These are phyloP conservation scores for Cladophialophora chaetospira DNA, from an alignment of 2,329 filamentous ascomycete species.

Conservation along the genomic window DNA sequence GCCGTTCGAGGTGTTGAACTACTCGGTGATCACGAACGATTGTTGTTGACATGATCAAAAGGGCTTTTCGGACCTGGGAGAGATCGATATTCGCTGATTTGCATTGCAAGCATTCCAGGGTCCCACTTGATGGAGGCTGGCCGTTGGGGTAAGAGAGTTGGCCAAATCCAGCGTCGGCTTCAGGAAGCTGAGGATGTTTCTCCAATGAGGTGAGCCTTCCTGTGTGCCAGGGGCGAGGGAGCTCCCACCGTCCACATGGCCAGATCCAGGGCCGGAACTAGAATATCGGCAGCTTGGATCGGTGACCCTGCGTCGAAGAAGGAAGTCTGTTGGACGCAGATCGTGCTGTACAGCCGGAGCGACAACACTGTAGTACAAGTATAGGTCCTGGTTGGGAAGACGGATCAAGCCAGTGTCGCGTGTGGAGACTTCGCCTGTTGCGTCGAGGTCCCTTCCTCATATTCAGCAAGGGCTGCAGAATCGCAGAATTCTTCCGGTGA, in stretches of 20 bases:
- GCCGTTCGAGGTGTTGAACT: slow-evolving; percentile 3
- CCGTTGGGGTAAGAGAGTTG: slow-evolving; percentile 10
- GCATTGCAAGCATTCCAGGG: slow-evolving; percentile 7
- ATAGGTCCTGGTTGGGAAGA: not conserved
- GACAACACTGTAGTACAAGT: not conserved
- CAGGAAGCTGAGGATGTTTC: not conserved
- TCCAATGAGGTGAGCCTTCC: slow-evolving; percentile 4
- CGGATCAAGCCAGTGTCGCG: no score
- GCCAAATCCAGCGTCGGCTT: slow-evolving; percentile 4
- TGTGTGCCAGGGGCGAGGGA: not conserved
- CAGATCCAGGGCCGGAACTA: not conserved
- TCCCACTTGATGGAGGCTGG: slow-evolving; percentile 20
- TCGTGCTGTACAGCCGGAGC: no score
- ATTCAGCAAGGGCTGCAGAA: no score
- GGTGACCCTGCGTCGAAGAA: not conserved
- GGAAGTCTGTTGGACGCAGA: not conserved
- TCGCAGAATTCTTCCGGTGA: no score
- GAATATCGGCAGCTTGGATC: not conserved
- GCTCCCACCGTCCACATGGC: slow-evolving; percentile 6
- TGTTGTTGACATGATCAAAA: slow-evolving; percentile 10
- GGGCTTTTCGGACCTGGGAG: not conserved
- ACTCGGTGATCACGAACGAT: not conserved
- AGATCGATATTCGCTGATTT: slow-evolving; percentile 13
- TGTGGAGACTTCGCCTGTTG: no score
- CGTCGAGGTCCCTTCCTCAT: no score